Evolutionary conservation across 306 rosid species (phyloP), one percentile per base, ranked within the genome.

Genomic region (Prunus mira): DNA sequence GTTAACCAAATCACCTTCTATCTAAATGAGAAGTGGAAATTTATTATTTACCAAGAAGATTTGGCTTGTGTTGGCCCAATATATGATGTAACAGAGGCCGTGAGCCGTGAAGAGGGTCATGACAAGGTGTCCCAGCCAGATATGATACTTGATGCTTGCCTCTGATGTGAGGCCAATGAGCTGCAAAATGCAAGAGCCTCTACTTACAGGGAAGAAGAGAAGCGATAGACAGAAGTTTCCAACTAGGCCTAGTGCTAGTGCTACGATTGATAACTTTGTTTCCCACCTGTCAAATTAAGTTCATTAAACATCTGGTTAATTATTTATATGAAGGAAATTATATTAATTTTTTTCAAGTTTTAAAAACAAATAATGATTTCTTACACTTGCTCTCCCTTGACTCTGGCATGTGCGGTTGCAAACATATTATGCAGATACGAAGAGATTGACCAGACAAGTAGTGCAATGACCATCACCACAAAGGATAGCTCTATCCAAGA

Each of bases 151-250:
- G 79, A 86, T 76, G 76, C 88, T 82, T 61, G 83, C 80, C 74
- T 89, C 93, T 51, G 93, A 89, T 50, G 87, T 87, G 43, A 84
- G 77, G 60, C 90, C 89, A 70, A 77, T 54, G 71, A 81, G 25
- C 77, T 75, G 79, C 77, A 89, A 50, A 74, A 86, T 58, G 54
- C 86, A 86, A 74, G 93, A 89, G 12, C 93, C 88, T 83, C 93
- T 80, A 8, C 84, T 30, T 55, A 84, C 87, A 0, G 89, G 90
- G 80, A 89, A 84, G 82, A 89, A 89, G 67, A 89, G 84, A 68
- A 84, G 83, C 11, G 85, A 82, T 41, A 84, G 74, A 65, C 85
- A 81, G 46, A 84, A 74, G 72, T 85, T 82, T 43, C 90, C 90
- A 74, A 84, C 87, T 25, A 84, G 79, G 41, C 90, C 90, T 15